These are phyloP conservation scores for Rubia peregrina DNA, from an alignment of 305 asterid genomes.

Conservation along the genomic window DNA sequence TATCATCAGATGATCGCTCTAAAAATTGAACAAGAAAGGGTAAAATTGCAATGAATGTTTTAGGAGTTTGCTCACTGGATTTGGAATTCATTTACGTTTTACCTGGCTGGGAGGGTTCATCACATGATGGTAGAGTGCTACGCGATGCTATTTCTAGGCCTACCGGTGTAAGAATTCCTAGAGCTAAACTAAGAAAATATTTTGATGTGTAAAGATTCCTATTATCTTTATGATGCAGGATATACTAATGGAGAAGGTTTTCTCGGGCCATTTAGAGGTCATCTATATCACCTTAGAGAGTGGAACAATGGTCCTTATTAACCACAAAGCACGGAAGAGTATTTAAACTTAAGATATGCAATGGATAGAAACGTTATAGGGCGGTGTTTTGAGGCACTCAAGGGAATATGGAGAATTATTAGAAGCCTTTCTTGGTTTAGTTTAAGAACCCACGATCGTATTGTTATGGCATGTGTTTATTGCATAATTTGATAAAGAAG, in stretches of 20 bases:
- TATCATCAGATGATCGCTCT: too few species aligned
- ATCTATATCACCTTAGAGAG: not conserved
- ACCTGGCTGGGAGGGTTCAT: too few species aligned
- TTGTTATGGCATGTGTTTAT: not conserved
- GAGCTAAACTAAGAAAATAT: conserved; percentile 1
- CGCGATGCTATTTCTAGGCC: too few species aligned
- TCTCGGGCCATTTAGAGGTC: conserved; percentile 3
- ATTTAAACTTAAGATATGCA: conserved; percentile 3
- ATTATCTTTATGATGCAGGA: conserved; percentile 2
- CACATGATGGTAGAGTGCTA: too few species aligned
- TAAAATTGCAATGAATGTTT: too few species aligned
- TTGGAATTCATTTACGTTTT: too few species aligned
- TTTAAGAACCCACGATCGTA: not conserved
- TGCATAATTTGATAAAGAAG: conserved; percentile 3
- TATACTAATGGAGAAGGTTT: not conserved
- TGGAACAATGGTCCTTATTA: not conserved
- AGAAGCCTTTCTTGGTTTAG: not conserved
- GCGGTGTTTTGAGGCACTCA: not conserved
- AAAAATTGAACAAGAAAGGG: too few species aligned
- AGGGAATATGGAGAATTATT: conserved; percentile 3
- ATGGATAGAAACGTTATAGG: conserved; percentile 4
- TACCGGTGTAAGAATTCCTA: not conserved
- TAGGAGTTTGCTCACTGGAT: too few species aligned
- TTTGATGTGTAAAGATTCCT: not conserved
- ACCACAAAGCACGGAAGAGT: not conserved